phyloP scores from a whole-genome alignment of 805 yeast genomes.

The Candida insectalens region DNA sequence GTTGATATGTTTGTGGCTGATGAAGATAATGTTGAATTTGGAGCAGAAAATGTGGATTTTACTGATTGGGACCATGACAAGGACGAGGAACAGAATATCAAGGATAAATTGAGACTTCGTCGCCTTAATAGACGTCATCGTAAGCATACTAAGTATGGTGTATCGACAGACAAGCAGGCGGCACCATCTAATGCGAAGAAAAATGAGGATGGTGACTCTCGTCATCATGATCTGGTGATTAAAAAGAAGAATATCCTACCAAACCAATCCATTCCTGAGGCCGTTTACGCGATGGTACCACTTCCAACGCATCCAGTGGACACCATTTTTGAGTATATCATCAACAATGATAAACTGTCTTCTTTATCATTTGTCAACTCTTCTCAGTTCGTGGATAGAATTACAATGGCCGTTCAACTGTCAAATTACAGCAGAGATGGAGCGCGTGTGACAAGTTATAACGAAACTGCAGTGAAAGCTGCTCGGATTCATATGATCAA shows the following conservation, averaged over 20 bases:
- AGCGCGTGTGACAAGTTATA: slow-evolving; percentile 2
- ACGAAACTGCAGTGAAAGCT: slow-evolving; percentile 2
- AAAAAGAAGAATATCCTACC: no score
- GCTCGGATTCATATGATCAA: slow-evolving; percentile 6
- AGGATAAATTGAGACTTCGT: neutral
- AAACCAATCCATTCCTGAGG: neutral
- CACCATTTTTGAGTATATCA: slow-evolving; percentile 11
- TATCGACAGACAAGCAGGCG: no score
- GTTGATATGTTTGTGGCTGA: no score
- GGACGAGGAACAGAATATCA: neutral
- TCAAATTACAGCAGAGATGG: slow-evolving; percentile 17
- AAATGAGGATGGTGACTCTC: neutral
- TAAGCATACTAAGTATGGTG: no score
- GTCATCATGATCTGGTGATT: no score
- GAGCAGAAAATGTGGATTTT: neutral
- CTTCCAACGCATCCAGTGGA: slow-evolving; percentile 13
- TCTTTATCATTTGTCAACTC: slow-evolving; percentile 13
- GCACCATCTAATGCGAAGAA: neutral
- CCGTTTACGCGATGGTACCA: slow-evolving; percentile 6
- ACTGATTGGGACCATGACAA: no score
- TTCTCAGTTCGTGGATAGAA: slow-evolving; percentile 8
- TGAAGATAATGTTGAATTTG: neutral
- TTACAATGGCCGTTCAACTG: slow-evolving; percentile 12
- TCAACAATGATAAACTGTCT: slow-evolving; percentile 9
- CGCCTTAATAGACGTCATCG: no score